Percentiles rank a stretch among this genome's conserved stretches.
Conservation (phyloP, 768 basidiomycete species). For the Suillus luteus region DNA sequence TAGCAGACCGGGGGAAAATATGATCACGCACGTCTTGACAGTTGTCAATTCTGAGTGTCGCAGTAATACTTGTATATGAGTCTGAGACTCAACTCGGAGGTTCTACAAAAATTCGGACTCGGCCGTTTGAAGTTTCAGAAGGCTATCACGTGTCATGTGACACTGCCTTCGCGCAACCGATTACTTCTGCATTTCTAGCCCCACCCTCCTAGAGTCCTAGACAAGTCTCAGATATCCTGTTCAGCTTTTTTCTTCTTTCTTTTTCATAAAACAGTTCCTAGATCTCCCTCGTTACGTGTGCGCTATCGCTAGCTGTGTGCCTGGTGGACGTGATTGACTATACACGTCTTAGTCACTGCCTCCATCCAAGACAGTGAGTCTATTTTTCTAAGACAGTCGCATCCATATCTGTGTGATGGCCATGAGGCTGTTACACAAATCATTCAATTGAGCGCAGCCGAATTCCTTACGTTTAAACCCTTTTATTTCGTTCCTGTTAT, state of each 20-base stretch:
- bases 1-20: not conserved
- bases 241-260: not conserved
- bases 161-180: not conserved
- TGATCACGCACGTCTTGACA: not conserved
- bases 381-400: not conserved
- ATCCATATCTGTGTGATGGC: not conserved
- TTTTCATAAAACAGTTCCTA: not conserved
- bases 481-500: not conserved
- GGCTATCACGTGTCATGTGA: no score
- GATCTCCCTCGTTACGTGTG: not conserved
- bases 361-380: constrained; percentile 7
- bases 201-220: no score
- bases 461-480: not conserved
- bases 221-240: not conserved
- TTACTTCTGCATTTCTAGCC: not conserved
- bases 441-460: not conserved
- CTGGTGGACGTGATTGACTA: not conserved
- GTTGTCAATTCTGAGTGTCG: not conserved
- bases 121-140: no score
- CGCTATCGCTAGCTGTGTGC: not conserved
- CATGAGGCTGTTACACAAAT: constrained; percentile 12
- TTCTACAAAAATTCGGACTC: not conserved
- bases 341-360: not conserved
- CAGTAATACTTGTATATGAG: no score
- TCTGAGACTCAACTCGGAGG: not conserved